Evolutionary conservation across 805 yeast genomes (phyloP).

Genomic region (Starmerella roubikii): DNA sequence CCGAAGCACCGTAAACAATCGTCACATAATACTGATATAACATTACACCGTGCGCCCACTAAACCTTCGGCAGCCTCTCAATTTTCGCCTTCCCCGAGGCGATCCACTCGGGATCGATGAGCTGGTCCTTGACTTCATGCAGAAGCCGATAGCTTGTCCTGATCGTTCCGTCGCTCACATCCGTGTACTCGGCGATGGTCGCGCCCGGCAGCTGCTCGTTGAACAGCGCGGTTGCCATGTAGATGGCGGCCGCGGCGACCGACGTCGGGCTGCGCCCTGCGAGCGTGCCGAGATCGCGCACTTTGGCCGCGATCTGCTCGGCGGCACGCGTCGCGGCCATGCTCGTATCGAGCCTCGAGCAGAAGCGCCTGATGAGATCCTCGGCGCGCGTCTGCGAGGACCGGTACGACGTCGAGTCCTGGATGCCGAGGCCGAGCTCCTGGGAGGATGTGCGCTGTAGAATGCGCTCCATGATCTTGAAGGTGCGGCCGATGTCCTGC

Average conservation of each 20-base stretch:
- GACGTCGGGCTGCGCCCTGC: conserved; percentile 97
- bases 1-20: neutral
- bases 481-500: conserved; percentile 86
- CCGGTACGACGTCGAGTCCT: conserved; percentile 29
- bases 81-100: conserved; percentile 50
- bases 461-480: conserved; percentile 67
- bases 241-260: conserved; percentile 93
- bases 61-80: conserved; percentile 30
- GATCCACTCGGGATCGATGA: conserved; percentile 69
- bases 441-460: conserved; percentile 26
- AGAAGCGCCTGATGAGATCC: conserved; percentile 87
- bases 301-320: conserved; percentile 77
- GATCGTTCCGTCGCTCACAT: conserved; percentile 95
- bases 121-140: conserved; percentile 54
- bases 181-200: conserved; percentile 79
- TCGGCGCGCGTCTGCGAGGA: conserved; percentile 86
- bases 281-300: conserved; percentile 81
- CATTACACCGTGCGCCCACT: too few relatives aligned
- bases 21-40: neutral
- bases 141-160: conserved; percentile 78
- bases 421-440: conserved; percentile 25
- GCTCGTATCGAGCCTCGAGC: conserved; percentile 82
- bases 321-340: conserved; percentile 84
- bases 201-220: conserved; percentile 62
- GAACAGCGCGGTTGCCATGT: conserved; percentile 84